phyloP scores from a whole-genome alignment of 306 rosid species.

The Cotoneaster glaucophyllus region DNA sequence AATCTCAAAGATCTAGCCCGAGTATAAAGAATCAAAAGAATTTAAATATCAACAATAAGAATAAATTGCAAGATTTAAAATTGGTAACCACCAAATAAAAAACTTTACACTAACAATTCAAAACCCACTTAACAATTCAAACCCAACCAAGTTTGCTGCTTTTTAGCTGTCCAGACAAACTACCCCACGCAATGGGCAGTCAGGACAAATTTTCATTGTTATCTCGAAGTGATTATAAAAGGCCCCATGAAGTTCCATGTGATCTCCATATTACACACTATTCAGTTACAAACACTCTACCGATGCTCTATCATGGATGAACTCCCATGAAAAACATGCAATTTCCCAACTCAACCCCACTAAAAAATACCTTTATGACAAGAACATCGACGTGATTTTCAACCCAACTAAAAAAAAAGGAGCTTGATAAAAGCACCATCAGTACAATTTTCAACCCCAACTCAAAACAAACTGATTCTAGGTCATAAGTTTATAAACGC shows the following conservation, averaged over 20 bases:
- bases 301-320: background rate
- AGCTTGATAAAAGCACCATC: background rate
- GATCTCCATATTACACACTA: background rate
- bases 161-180: background rate
- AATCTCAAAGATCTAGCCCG: constrained; percentile 78
- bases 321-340: background rate
- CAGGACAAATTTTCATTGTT: background rate
- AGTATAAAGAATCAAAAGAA: background rate
- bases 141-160: background rate
- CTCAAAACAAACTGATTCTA: background rate
- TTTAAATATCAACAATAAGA: background rate
- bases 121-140: background rate
- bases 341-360: background rate
- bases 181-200: background rate
- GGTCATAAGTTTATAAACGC: background rate
- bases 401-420: background rate
- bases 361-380: background rate
- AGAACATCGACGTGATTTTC: background rate
- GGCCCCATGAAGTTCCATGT: background rate
- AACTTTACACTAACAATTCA: background rate
- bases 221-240: background rate
- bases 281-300: background rate
- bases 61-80: background rate
- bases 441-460: background rate
- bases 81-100: background rate